Evolutionary conservation across 768 basidiomycete genomes (phyloP), one percentile per base, ranked within the genome.

Genomic region (Symmetrospora coprosmae): DNA sequence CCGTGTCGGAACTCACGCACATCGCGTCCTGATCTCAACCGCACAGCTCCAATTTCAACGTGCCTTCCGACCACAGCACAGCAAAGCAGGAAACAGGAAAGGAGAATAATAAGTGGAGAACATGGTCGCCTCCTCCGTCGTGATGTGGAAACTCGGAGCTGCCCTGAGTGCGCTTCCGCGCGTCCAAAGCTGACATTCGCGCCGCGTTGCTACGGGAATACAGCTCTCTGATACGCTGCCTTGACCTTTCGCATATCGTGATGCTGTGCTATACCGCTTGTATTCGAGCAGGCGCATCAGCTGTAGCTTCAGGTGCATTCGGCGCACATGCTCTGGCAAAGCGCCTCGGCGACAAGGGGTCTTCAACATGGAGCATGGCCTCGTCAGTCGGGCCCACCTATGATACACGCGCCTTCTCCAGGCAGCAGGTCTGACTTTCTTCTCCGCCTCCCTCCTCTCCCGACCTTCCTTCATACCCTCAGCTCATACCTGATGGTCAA

Each of bases 401-500:
- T n/a, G n/a, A n/a, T n/a, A n/a, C n/a, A n/a, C n/a, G n/a, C n/a
- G n/a, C n/a, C n/a, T n/a, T n/a, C n/a, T n/a, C n/a, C n/a, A n/a
- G n/a, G n/a, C n/a, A n/a, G n/a, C n/a, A n/a, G n/a, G n/a, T n/a
- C n/a, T n/a, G n/a, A n/a, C n/a, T n/a, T n/a, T n/a, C n/a, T n/a
- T n/a, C n/a, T n/a, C n/a, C n/a, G n/a, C n/a, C n/a, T n/a, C n/a
- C n/a, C n/a, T n/a, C n/a, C n/a, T n/a, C n/a, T n/a, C n/a, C n/a
- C n/a, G n/a, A n/a, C n/a, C n/a, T n/a, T n/a, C n/a, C n/a, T n/a
- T n/a, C 50, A 8, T 7, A 4, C 25, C 9, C 25, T 7, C 53
- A 58, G 55, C 14, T 43, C 43, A 28, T 60, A 60, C 52, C 49
- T 60, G 19, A 34, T 51, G 8, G 50, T 49, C 23, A 60, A 60